These are phyloP conservation scores for Xylaria palmicola DNA, from an alignment of 495 filamentous ascomycete genomes.

Conservation along the genomic window DNA sequence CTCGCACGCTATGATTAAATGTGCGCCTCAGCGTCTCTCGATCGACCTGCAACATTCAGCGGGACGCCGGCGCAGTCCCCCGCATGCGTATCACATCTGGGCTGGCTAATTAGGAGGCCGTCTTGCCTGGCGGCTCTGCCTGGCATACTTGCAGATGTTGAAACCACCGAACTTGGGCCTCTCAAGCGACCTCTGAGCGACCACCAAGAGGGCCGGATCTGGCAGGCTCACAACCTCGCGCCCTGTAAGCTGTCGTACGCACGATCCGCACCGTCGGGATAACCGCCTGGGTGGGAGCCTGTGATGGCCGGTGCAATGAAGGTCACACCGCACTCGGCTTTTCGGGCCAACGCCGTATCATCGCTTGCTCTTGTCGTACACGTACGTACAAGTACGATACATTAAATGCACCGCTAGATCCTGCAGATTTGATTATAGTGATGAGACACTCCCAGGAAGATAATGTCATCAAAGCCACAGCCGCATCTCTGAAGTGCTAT, in stretches of 20 bases:
- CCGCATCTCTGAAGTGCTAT: neutral
- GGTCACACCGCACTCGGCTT: neutral
- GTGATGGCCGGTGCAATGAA: neutral
- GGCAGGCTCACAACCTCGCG: neutral
- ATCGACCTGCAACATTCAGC: neutral
- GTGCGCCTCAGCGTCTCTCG: neutral
- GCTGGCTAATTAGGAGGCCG: neutral
- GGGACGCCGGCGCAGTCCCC: neutral
- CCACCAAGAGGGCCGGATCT: neutral
- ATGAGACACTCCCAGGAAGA: neutral
- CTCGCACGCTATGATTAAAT: constrained; percentile 12
- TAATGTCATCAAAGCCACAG: neutral
- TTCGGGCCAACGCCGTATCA: neutral
- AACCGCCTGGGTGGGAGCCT: neutral
- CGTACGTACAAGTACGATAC: neutral
- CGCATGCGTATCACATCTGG: neutral
- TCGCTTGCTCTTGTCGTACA: too few relatives aligned
- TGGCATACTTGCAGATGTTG: constrained; percentile 1
- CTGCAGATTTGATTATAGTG: neutral
- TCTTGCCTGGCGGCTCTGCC: neutral
- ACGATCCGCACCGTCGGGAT: neutral
- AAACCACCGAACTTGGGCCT: neutral
- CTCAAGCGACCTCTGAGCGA: neutral
- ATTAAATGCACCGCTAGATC: neutral
- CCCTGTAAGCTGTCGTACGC: neutral